Conservation (phyloP, 805 yeast species). For the Starmerella stigmatis region DNA sequence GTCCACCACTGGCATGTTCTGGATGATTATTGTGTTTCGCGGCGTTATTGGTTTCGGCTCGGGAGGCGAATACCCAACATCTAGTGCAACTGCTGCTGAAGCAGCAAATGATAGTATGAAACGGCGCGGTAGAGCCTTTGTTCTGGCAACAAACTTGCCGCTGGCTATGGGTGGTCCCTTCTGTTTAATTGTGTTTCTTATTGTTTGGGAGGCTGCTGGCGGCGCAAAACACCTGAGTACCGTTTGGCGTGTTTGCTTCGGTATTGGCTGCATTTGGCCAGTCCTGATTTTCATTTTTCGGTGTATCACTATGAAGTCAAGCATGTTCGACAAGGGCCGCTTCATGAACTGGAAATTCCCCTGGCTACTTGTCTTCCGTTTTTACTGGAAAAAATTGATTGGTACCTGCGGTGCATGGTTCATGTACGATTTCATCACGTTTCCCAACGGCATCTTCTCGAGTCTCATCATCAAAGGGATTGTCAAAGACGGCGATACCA, state of each 20-base stretch:
- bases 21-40: slow-evolving; percentile 65
- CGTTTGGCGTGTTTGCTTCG: slow-evolving; percentile 63
- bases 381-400: slow-evolving; percentile 55
- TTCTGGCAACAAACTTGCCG: slow-evolving; percentile 62
- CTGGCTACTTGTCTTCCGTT: slow-evolving; percentile 49
- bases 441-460: slow-evolving; percentile 67
- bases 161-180: slow-evolving; percentile 71
- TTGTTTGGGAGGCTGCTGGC: slow-evolving; percentile 52
- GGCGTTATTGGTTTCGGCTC: slow-evolving; percentile 72
- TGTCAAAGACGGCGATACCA: slow-evolving; percentile 36
- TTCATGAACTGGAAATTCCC: slow-evolving; percentile 45
- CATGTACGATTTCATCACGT: slow-evolving; percentile 68
- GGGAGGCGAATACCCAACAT: slow-evolving; percentile 68
- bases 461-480: slow-evolving; percentile 47
- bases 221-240: slow-evolving; percentile 35
- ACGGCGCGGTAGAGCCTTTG: slow-evolving; percentile 51
- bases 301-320: slow-evolving; percentile 56
- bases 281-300: slow-evolving; percentile 62
- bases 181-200: slow-evolving; percentile 54
- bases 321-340: slow-evolving; percentile 52
- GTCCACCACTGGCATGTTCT: slow-evolving; percentile 51
- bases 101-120: slow-evolving; percentile 46
- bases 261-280: slow-evolving; percentile 68
- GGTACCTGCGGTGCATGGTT: slow-evolving; percentile 75
- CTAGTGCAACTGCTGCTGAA: slow-evolving; percentile 58